phyloP scores from a whole-genome alignment of 805 yeast species.

The Kodamaea neixiangensis region DNA sequence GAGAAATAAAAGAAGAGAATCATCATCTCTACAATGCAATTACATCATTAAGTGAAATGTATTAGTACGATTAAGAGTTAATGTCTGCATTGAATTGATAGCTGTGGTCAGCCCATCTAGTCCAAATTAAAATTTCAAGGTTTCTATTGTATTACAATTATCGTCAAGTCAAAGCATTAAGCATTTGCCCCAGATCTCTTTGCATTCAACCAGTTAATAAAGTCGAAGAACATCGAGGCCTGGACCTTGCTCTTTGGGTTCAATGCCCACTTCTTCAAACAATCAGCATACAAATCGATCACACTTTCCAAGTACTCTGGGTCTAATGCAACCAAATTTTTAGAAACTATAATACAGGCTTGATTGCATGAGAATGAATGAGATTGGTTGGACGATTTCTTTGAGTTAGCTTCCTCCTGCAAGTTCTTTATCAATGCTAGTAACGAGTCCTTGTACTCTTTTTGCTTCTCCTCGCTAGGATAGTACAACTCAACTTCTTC shows the following conservation, averaged over 20 bases:
- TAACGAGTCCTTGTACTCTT: conserved; percentile 21
- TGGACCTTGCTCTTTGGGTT: conserved; percentile 48
- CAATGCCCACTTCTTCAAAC: conserved; percentile 63
- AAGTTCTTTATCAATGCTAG: conserved; percentile 37
- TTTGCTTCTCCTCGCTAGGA: conserved; percentile 17
- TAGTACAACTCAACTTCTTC: conserved; percentile 21
- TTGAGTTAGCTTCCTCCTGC: conserved; percentile 45
- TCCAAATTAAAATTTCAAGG: too few relatives aligned
- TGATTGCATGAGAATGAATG: conserved; percentile 62
- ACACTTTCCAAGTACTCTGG: conserved; percentile 42
- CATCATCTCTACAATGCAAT: too few relatives aligned
- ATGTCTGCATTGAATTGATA: too few relatives aligned
- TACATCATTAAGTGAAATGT: neutral
- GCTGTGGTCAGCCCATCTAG: too few relatives aligned
- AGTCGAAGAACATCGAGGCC: conserved; percentile 67
- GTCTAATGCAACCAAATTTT: conserved; percentile 47
- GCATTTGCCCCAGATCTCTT: conserved; percentile 31
- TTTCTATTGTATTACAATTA: neutral
- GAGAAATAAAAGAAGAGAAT: too few relatives aligned
- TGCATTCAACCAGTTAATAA: conserved; percentile 76
- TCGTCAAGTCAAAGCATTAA: neutral
- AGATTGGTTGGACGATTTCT: conserved; percentile 47
- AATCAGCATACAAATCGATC: conserved; percentile 54
- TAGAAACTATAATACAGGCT: conserved; percentile 64
- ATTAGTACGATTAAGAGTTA: neutral